Evolutionary conservation across 257 asterid species (phyloP), one percentile per base, ranked within the genome.

Genomic region (Fraxinus pennsylvanica): DNA sequence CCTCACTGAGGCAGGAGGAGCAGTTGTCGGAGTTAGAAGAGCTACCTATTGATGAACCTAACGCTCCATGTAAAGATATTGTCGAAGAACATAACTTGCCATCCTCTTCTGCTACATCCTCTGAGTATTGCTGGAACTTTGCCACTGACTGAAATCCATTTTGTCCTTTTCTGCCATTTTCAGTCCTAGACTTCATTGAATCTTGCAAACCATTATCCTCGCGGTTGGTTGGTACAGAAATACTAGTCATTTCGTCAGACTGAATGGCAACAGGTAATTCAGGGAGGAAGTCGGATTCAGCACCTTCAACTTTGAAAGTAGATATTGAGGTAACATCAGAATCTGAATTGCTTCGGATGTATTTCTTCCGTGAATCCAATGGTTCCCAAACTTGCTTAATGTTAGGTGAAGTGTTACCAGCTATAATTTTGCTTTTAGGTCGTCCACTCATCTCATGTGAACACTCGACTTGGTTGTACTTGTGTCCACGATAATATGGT

Each of bases 381-480:
- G 99, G 99, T 85, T 96, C 99, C 99, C 99, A 96, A 68, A 92
- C 97, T 87, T 93, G 91, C 89, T 88, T 92, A 63, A 86, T 81
- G 77, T 57, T 79, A 74, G 86, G 87, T 78, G 88, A 59, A 59
- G 66, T 57, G 66, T 81, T 80, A 33, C 86, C 83, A 79, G 73
- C 36, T 45, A 69, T 72, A 25, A 67, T 74, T 89, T 88, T 94
- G 85, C 81, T 85, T 85, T 91, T 91, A 80, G 89, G 85, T 84
- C 89, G 90, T 33, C 89, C 92, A 70, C 77, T 82, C 72, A 74
- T 88, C 71, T 90, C 96, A 57, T 88, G 91, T 65, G 75, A 50
- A 22, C 76, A 78, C 38, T 88, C 97, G 69, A 74, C 87, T 76
- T 87, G 92, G 71, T 83, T 75, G 85, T 84, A 84, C 87, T 76